These are phyloP conservation scores for Diplogelasinospora grovesii DNA, from an alignment of 495 filamentous ascomycete species.

Conservation along the genomic window DNA sequence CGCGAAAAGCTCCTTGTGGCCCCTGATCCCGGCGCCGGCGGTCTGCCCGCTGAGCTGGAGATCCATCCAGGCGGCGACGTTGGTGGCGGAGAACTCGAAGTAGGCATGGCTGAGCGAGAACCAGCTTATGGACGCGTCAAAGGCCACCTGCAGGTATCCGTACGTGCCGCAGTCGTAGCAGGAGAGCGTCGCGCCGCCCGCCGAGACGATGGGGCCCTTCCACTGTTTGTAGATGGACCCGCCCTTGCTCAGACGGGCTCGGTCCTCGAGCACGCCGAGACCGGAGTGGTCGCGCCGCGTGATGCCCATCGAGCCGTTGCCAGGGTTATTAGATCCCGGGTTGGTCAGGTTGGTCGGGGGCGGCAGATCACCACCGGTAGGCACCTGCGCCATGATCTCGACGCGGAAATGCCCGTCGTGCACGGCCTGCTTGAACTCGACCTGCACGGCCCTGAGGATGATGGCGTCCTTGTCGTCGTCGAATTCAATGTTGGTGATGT, in stretches of 20 bases:
- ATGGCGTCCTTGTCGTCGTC: not conserved
- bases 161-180: constrained; percentile 6
- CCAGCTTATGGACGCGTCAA: constrained; percentile 1
- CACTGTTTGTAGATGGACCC: not conserved
- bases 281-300: no score
- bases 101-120: not conserved
- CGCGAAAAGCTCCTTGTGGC: constrained; percentile 1
- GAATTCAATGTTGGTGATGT: constrained; percentile 1
- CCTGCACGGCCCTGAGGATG: not conserved
- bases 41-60: not conserved
- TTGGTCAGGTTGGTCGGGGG: no score
- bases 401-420: not conserved
- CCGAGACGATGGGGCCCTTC: no score
- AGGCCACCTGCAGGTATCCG: constrained; percentile 1
- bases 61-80: not conserved
- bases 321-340: no score
- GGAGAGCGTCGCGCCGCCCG: constrained; percentile 1
- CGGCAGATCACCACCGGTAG: no score
- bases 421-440: constrained; percentile 1
- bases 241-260: not conserved
- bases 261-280: no score
- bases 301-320: no score
- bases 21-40: not conserved
- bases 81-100: constrained; percentile 3
- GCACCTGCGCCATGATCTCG: constrained; percentile 1